Percentiles rank a stretch among this genome's conserved stretches.
These are phyloP conservation scores for Colletotrichum sp. DNA, from an alignment of 2,329 filamentous ascomycete genomes.

Conservation along the genomic window DNA sequence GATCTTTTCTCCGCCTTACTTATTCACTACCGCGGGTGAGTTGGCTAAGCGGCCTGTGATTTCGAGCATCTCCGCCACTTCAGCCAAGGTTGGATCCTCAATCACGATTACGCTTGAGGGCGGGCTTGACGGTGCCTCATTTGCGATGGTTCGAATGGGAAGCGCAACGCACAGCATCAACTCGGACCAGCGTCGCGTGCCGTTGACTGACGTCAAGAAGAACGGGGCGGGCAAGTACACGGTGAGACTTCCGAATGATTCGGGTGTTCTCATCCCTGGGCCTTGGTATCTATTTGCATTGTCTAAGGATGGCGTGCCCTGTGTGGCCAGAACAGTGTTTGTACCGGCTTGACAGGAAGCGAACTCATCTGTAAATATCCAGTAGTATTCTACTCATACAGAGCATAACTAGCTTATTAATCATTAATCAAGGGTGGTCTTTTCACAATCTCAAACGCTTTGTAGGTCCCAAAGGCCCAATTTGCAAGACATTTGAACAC, in stretches of 20 bases:
- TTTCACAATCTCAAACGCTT: too few species aligned
- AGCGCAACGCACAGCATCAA: background rate
- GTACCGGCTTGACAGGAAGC: background rate
- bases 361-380: too few species aligned
- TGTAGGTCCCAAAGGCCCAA: too few species aligned
- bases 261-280: background rate
- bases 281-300: background rate
- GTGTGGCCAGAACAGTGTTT: background rate
- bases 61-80: background rate
- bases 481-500: too few species aligned
- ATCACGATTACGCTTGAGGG: background rate
- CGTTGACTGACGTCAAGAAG: background rate
- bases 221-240: background rate
- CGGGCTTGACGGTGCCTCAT: background rate
- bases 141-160: background rate
- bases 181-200: background rate
- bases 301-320: fast-evolving
- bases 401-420: too few species aligned
- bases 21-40: background rate
- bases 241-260: background rate
- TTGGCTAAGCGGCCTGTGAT: background rate
- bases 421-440: too few species aligned
- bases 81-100: background rate
- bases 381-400: too few species aligned
- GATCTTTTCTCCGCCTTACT: background rate